Base-by-base conservation (phyloP, 306 rosid genomes). In the Neltuma alba region DNA sequence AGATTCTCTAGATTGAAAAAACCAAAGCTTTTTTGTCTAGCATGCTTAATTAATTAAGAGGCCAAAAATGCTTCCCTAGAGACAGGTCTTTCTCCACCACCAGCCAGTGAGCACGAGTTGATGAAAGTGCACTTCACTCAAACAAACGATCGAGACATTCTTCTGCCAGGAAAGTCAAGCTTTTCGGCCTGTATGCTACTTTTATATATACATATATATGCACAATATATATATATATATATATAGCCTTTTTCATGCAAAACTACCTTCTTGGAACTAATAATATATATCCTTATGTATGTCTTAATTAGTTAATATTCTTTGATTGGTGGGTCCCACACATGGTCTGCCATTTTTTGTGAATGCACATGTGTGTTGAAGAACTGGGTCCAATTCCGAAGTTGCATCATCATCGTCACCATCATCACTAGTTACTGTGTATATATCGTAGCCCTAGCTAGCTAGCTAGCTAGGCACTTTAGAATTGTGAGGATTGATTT, bases 81-180 rank as follows among this genome's bases (percentile, higher is more conserved):
- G 27, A 83, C 47, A 25, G 77, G 82, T 87, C 82, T 47, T 70
- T 80, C 85, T 83, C 88, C 90, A 87, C 86, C 89, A 87, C 72
- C 87, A 60, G 66, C 65, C 37, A 64, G 72, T 25, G 63, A 57
- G 5, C 73, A 40, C 54, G 54, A 23, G 52, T 67, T 58, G 65
- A 27, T 42, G 88, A 23, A 92, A 93, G 97, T 94, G 97, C 85
- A 87, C 89, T 89, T 84, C 97, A 94, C 98, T 94, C 98, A 86
- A 94, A 90, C 88, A 89, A 84, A 91, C 81, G 66, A 60, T 60
- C 66, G 79, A 47, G 83, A 80, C 88, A 87, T 85, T 78, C 85
- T 82, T 89, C 80, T 86, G 87, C 81, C 90, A 85, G 84, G 90
- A 87, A 94, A 94, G 97, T 92, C 97, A 94, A 92, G 89, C 94